Base-by-base conservation (phyloP, 495 filamentous ascomycete genomes). In the Hyaloscypha variabilis region DNA sequence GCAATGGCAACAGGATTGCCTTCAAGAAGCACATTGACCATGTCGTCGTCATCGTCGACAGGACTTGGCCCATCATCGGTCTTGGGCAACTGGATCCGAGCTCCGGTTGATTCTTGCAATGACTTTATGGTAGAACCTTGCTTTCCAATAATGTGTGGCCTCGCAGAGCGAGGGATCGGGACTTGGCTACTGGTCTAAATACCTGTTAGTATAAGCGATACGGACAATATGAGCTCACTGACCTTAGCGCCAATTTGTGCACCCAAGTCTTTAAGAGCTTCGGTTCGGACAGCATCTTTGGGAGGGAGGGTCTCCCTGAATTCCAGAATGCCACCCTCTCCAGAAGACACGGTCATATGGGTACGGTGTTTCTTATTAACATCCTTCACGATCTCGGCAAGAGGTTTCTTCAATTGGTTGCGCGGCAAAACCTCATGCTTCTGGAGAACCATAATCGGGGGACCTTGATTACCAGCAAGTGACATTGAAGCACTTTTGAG, bases 301-400 rank as follows among this genome's bases (percentile, higher is more conserved):
- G 72, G 87, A 81, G 91, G 87, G 21, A 96, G 93, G 57, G 84
- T 89, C 55, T 91, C 93, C 73, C 92, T 88, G 67, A 97, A 93
- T 69, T 90, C 86, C 58, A 92, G 78, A 26, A 82, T 81, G 8
- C 89, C 90, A 64, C 84, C 84, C 39, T 86, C 81, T n/a, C 84
- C 83, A 49, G 86, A 78, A 58, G 84, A 86, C 81, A 92, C 87
- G 64, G 91, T 88, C 60, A 99, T 85, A 64, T 86, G 91, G 52
- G 92, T 92, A 73, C 92, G 90, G n/a, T 91, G 94, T 67, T 88
- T 87, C 72, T 88, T 89, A 72, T 94, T 96, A 74, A 97, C 90
- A 66, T 96, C 92, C 69, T 90, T 88, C 62, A 97, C 74, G 51
- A 95, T 88, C 63, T 97, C 94, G 13, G 83, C 77, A 2, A 96